These are phyloP conservation scores for Colletotrichum sp. DNA, from an alignment of 2,329 filamentous ascomycete species.

Conservation along the genomic window DNA sequence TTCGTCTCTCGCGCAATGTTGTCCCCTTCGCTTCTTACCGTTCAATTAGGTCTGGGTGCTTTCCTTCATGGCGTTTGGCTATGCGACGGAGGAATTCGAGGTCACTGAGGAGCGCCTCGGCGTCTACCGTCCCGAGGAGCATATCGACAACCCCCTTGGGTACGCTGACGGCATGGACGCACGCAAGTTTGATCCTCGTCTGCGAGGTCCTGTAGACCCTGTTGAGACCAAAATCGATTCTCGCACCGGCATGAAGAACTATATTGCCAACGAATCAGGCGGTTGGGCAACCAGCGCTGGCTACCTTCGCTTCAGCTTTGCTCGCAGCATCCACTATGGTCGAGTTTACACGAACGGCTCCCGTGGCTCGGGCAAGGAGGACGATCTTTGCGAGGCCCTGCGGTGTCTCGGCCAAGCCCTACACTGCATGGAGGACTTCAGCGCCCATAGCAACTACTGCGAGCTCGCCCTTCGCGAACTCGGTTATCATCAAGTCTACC, in stretches of 20 bases:
- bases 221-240: conserved; percentile 76
- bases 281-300: conserved; percentile 89
- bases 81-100: conserved; percentile 86
- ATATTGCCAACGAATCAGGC: conserved; percentile 90
- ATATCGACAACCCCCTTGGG: conserved; percentile 80
- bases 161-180: conserved; percentile 90
- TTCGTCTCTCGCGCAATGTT: conserved; percentile 30
- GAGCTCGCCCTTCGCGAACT: conserved; percentile 79
- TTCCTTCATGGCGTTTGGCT: conserved; percentile 82
- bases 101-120: conserved; percentile 82
- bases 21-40: conserved; percentile 1
- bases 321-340: conserved; percentile 78
- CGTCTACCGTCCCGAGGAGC: conserved; percentile 78
- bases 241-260: conserved; percentile 97
- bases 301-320: conserved; percentile 79
- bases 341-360: conserved; percentile 74
- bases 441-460: conserved; percentile 84
- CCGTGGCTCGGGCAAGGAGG: conserved; percentile 68
- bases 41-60: conserved; percentile 71
- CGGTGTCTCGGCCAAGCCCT: conserved; percentile 78
- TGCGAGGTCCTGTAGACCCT: conserved; percentile 78
- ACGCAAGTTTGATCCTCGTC: conserved; percentile 77
- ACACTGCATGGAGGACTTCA: conserved; percentile 81
- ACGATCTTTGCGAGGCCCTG: conserved; percentile 81
- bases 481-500: conserved; percentile 71